A percentile compares a stretch with the other conserved stretches of the same genome.
Conservation (phyloP, 768 basidiomycete species). For the Phylloporus sp. region DNA sequence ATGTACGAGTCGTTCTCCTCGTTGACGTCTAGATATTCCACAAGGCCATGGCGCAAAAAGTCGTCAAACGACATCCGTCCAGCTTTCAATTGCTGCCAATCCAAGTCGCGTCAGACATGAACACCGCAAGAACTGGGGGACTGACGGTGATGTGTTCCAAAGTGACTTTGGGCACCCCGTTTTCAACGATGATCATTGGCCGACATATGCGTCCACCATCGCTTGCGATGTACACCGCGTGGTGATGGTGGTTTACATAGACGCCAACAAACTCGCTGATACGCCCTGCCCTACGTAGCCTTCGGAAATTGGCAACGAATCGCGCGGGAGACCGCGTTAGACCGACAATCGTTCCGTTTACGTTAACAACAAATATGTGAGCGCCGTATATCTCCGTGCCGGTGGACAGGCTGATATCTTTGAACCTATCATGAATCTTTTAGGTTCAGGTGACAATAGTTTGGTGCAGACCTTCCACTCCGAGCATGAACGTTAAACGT, state of each 20-base stretch:
- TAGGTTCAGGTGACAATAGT: slow-evolving; percentile 6
- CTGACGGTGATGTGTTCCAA: slow-evolving; percentile 72
- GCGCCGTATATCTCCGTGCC: slow-evolving; percentile 96
- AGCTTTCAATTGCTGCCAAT: slow-evolving; percentile 67
- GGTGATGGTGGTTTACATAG: slow-evolving; percentile 94
- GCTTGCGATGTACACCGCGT: slow-evolving; percentile 90
- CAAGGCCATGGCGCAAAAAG: slow-evolving; percentile 85
- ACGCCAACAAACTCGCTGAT: slow-evolving; percentile 96
- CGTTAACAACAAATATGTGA: slow-evolving; percentile 90
- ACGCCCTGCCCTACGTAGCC: slow-evolving; percentile 83
- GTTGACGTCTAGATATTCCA: slow-evolving; percentile 98
- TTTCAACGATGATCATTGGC: slow-evolving; percentile 94
- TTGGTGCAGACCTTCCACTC: slow-evolving; percentile 75
- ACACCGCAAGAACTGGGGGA: background rate
- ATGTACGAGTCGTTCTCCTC: slow-evolving; percentile 98
- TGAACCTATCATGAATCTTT: slow-evolving; percentile 9
- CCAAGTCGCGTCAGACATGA: slow-evolving; percentile 7
- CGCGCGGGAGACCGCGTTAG: slow-evolving; percentile 78
- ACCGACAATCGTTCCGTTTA: slow-evolving; percentile 95
- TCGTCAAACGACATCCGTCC: slow-evolving; percentile 84
- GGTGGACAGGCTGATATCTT: slow-evolving; percentile 87
- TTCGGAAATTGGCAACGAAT: slow-evolving; percentile 89
- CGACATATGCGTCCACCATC: slow-evolving; percentile 98
- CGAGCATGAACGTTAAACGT: slow-evolving; percentile 87
- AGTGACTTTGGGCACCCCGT: slow-evolving; percentile 68